These are phyloP conservation scores for Lactarius hengduanensis DNA, from an alignment of 768 basidiomycete species.

Conservation along the genomic window DNA sequence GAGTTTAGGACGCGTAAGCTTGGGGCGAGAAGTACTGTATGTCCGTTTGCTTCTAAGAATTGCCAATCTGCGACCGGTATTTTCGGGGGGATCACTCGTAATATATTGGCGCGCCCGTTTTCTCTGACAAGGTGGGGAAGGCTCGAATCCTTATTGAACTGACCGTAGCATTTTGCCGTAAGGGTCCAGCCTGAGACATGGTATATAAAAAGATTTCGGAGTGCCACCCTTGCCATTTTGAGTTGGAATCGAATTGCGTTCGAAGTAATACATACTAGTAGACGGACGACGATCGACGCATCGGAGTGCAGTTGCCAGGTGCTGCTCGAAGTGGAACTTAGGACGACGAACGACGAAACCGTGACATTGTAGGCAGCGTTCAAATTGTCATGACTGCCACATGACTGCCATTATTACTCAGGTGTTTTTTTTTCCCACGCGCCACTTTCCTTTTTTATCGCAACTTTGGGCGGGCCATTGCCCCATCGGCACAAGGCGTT, in stretches of 20 bases:
- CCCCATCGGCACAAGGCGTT: too few relatives aligned
- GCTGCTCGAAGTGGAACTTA: background rate
- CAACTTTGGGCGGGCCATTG: too few relatives aligned
- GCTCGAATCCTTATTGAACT: background rate
- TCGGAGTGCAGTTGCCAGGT: background rate
- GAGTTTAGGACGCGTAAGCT: background rate
- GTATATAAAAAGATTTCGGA: background rate
- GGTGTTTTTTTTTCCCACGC: too few relatives aligned
- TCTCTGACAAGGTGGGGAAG: background rate
- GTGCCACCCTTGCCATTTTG: background rate
- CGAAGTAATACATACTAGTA: background rate
- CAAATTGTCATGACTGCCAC: too few relatives aligned
- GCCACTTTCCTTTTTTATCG: too few relatives aligned
- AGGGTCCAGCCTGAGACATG: background rate
- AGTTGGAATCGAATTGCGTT: background rate
- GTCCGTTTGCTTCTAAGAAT: too few relatives aligned
- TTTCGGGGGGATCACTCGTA: background rate
- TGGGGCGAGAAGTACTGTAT: too few relatives aligned
- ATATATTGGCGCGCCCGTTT: background rate
- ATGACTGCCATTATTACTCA: too few relatives aligned
- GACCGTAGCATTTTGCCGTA: background rate
- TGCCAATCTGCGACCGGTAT: too few relatives aligned
- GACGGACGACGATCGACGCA: background rate
- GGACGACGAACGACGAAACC: too few relatives aligned
- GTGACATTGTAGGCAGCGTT: too few relatives aligned